Evolutionary conservation across 2,329 filamentous ascomycete species (phyloP).

Genomic region (Fusarium phyllophilum): DNA sequence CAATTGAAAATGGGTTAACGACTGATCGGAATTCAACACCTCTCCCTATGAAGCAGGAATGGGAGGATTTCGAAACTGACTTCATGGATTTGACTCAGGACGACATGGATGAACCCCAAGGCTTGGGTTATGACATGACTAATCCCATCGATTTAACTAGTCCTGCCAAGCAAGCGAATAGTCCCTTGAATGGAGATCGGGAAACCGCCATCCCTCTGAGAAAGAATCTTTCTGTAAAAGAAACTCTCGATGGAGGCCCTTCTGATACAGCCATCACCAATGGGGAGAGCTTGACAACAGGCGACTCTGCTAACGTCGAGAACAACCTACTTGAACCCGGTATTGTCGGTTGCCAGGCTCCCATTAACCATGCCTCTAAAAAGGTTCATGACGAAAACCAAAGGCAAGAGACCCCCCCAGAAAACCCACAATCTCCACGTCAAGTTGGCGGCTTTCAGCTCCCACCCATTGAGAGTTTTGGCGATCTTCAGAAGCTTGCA

Average conservation of each 20-base stretch:
- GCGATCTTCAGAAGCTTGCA: constrained; percentile 39
- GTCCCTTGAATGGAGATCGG: neutral
- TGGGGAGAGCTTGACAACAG: neutral
- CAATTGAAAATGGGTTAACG: neutral
- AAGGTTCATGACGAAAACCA: neutral
- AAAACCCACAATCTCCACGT: neutral
- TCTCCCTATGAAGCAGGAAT: constrained; percentile 35
- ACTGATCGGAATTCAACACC: neutral
- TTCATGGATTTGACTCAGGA: constrained; percentile 47
- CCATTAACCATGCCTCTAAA: neutral
- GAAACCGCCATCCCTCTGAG: neutral
- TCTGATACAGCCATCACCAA: neutral
- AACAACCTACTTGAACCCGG: neutral
- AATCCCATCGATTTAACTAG: constrained; percentile 43
- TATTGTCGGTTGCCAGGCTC: neutral
- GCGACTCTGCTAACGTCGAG: neutral
- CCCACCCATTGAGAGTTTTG: constrained; percentile 40
- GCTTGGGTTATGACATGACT: neutral
- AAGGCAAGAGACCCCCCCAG: neutral
- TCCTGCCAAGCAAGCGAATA: constrained; percentile 23
- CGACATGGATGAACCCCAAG: constrained; percentile 26
- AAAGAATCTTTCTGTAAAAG: neutral
- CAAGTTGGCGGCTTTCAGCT: neutral
- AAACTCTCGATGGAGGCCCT: neutral
- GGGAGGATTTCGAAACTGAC: constrained; percentile 14